Evolutionary conservation across 805 yeast genomes (phyloP).

Genomic region (Candida manassasensis): DNA sequence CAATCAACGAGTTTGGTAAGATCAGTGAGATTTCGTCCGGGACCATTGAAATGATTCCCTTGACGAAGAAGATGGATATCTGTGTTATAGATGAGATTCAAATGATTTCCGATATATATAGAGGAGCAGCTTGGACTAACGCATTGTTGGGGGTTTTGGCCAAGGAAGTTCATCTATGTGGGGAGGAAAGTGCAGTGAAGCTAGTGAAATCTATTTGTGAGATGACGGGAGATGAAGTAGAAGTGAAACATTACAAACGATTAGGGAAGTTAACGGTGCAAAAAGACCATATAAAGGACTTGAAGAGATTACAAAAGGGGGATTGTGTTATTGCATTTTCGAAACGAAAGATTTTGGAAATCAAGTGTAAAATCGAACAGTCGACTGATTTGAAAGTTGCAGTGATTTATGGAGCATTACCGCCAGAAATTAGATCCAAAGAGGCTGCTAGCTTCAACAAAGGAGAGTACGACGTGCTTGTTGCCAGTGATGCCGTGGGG

Average conservation of each 20-base stretch:
- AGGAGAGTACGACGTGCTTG: conserved; percentile 76
- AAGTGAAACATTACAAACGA: conserved; percentile 67
- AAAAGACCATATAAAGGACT: conserved; percentile 20
- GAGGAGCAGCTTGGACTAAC: conserved; percentile 95
- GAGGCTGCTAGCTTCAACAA: conserved; percentile 77
- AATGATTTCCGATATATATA: conserved; percentile 71
- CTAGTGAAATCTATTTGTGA: conserved; percentile 54
- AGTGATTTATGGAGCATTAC: conserved; percentile 90
- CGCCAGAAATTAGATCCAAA: conserved; percentile 86
- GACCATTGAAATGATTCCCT: conserved; percentile 90
- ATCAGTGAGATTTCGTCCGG: conserved; percentile 78
- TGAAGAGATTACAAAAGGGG: conserved; percentile 52
- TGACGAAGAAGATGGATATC: conserved; percentile 64
- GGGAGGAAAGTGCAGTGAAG: conserved; percentile 82
- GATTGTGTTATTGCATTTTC: conserved; percentile 91
- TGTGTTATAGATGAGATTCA: conserved; percentile 95
- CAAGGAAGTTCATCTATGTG: conserved; percentile 85
- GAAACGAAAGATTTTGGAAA: conserved; percentile 62
- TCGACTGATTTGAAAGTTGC: conserved; percentile 67
- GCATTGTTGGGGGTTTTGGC: conserved; percentile 86
- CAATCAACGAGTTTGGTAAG: conserved; percentile 63
- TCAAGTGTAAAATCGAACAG: conserved; percentile 66
- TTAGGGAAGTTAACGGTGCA: conserved; percentile 66
- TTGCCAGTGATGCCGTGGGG: conserved; percentile 96
- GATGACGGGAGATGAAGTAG: conserved; percentile 76